Evolutionary conservation across 2,329 filamentous ascomycete species (phyloP).

Genomic region (Lithohypha guttulata): DNA sequence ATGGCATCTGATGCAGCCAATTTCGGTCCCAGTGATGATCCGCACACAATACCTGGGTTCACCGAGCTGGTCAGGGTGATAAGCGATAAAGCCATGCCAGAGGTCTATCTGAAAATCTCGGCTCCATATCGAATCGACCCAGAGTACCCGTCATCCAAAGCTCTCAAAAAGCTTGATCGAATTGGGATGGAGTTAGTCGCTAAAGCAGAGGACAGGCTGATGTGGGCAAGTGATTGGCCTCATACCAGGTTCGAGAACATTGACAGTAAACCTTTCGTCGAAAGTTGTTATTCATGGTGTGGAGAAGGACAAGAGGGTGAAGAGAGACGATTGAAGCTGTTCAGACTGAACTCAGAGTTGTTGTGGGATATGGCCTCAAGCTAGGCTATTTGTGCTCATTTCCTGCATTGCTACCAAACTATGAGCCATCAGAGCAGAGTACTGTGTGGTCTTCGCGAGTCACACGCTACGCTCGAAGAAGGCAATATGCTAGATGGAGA

Average conservation of each 20-base stretch:
- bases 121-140: conserved; percentile 43
- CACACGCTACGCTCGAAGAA: too few relatives aligned
- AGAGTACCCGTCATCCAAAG: conserved; percentile 28
- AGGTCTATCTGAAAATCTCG: conserved; percentile 48
- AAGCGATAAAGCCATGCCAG: conserved; percentile 21
- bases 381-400: too few relatives aligned
- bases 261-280: conserved; percentile 45
- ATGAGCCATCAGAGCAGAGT: too few relatives aligned
- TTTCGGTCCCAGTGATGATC: conserved; percentile 27
- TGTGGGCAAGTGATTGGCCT: conserved; percentile 55
- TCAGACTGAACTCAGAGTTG: conserved; percentile 46
- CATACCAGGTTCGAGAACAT: conserved; percentile 51
- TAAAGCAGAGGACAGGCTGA: conserved; percentile 35
- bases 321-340: conserved; percentile 32
- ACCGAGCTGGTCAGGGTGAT: conserved; percentile 39
- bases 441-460: too few relatives aligned
- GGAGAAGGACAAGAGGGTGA: conserved; percentile 9
- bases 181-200: conserved; percentile 41
- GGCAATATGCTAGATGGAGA: too few relatives aligned
- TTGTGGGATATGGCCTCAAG: conserved; percentile 37
- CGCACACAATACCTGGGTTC: conserved; percentile 42
- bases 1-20: conserved; percentile 32
- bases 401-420: too few relatives aligned
- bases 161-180: conserved; percentile 37
- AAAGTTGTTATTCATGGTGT: conserved; percentile 45